Base-by-base conservation (phyloP, 805 yeast species). In the Pichia manshurica region DNA sequence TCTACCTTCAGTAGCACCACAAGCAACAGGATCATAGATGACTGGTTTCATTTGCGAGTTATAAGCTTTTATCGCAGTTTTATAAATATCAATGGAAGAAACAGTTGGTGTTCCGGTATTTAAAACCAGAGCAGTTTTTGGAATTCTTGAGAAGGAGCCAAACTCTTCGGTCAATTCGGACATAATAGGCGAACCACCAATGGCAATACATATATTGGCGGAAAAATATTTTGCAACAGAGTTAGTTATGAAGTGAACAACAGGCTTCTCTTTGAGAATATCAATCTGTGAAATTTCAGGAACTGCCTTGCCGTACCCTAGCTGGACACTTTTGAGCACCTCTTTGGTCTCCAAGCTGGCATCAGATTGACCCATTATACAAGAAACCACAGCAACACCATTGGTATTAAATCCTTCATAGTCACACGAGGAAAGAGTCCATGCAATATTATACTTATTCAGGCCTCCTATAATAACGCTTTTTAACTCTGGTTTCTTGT, bases 11-110 rank as follows among this genome's bases (percentile, higher is more conserved):
- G 96, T 74, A 0, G 96, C 96, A 23, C 96, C 96, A 35, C 83
- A 87, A 0, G 89, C 97, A n/a, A 89, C 96, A 0, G 96, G 97
- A 62, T 89, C 97, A 55, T 84, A 82, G 0, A 89, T 78, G 29
- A 89, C 74, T 3, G 87, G 90, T 39, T 73, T 70, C 2, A 77
- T 76, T 13, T 62, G 55, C 13, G 58, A 60, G 58, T 83, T 84
- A 61, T 89, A 87, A 0, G 74, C 76, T 9, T 60, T 59, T 17
- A 84, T 63, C 0, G 91, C 95, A 2, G 59, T 56, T 20, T 69
- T 54, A 51, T 77, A 76, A 47, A 73, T 66, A 0, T 64, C 65
- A 50, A 78, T 58, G 37, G 69, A 64, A 3, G 56, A 66, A 1
- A 73, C 66, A 0, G 75, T 73, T 0, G 82, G 80, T 0, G 95